Conservation (phyloP, 495 filamentous ascomycete genomes). For the Diplogelasinospora grovesii region DNA sequence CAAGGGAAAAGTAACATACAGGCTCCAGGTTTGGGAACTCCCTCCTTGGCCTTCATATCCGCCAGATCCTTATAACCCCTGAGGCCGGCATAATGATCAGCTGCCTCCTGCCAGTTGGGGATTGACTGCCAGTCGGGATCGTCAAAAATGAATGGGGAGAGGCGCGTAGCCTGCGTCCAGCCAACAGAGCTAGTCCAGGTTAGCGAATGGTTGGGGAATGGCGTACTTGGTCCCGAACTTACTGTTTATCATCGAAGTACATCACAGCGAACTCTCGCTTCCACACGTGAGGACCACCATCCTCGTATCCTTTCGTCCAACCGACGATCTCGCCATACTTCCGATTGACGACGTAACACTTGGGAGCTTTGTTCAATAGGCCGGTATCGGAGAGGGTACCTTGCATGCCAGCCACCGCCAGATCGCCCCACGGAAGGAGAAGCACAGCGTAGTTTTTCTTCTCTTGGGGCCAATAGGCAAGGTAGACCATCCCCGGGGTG, state of each 20-base stretch:
- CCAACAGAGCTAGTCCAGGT: conserved; percentile 16
- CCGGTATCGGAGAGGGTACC: conserved; percentile 26
- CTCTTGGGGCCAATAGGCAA: conserved; percentile 24
- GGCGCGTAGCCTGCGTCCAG: conserved; percentile 20
- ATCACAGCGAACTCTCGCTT: conserved; percentile 37
- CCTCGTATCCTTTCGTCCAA: conserved; percentile 35
- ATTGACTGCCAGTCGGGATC: conserved; percentile 11
- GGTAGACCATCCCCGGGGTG: conserved; percentile 23
- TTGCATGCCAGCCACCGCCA: conserved; percentile 22
- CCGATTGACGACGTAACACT: conserved; percentile 27
- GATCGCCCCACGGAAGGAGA: conserved; percentile 32
- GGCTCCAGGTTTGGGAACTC: not conserved
- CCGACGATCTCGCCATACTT: conserved; percentile 20
- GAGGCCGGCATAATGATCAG: conserved; percentile 11
- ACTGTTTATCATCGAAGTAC: conserved; percentile 30
- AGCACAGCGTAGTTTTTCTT: conserved; percentile 30
- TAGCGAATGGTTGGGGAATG: not conserved
- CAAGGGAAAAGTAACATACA: no score
- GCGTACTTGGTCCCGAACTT: conserved; percentile 3
- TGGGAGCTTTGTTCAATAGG: conserved; percentile 27
- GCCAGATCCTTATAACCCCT: conserved; percentile 3
- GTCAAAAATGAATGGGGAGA: conserved; percentile 20
- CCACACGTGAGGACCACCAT: conserved; percentile 25
- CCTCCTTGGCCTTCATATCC: not conserved
- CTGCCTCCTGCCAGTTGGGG: conserved; percentile 10